Percentiles rank a stretch among this genome's conserved stretches.
These are phyloP conservation scores for Trichomonas tenax DNA, from an alignment of 208 protist genomes.

Conservation along the genomic window DNA sequence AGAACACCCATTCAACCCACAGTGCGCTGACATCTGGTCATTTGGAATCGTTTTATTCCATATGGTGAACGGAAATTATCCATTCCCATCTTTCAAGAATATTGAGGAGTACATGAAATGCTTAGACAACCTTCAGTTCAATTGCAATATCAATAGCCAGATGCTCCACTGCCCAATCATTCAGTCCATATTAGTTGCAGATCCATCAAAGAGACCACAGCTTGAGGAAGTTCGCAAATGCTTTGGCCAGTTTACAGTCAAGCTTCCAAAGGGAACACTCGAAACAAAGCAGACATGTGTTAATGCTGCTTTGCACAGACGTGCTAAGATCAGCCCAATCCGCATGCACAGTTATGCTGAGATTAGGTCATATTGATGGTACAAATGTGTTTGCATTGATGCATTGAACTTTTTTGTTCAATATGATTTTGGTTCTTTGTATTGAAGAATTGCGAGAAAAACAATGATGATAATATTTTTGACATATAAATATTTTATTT, in stretches of 20 bases:
- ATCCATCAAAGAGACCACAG: not conserved
- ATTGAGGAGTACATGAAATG: not conserved
- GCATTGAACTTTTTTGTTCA: not conserved
- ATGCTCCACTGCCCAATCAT: not conserved
- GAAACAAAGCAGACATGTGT: not conserved
- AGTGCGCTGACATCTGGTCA: not conserved
- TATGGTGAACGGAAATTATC: not conserved
- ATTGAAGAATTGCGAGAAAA: not conserved
- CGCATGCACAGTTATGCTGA: not conserved
- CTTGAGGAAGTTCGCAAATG: not conserved
- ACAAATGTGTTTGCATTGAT: too few species aligned
- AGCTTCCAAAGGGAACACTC: not conserved
- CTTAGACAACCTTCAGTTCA: not conserved
- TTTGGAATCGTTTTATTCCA: not conserved
- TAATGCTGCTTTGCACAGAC: not conserved
- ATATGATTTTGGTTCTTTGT: not conserved
- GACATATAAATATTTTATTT: too few species aligned
- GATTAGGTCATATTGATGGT: not conserved
- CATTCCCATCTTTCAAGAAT: not conserved
- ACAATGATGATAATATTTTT: too few species aligned
- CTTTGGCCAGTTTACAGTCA: not conserved
- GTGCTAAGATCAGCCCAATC: not conserved
- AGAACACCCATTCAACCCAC: not conserved
- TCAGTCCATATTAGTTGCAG: not conserved
- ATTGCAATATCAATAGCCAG: not conserved